phyloP scores from a whole-genome alignment of 169 alveolate species.

The Plasmodium fragile region DNA sequence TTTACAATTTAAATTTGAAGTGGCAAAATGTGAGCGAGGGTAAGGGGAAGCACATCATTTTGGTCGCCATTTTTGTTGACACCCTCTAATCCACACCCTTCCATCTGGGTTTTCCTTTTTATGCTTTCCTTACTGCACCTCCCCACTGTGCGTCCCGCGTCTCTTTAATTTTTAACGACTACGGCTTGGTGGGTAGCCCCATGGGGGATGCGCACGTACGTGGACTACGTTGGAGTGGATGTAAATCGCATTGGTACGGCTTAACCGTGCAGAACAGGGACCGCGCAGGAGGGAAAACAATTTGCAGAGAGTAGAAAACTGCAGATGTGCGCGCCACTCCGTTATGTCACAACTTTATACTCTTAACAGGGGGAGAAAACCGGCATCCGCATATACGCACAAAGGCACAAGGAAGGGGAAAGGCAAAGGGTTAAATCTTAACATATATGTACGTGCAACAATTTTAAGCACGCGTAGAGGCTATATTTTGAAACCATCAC shows the following conservation, averaged over 20 bases:
- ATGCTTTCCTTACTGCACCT: neutral
- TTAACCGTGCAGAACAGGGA: neutral
- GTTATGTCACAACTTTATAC: neutral
- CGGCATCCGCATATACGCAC: neutral
- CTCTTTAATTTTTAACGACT: neutral
- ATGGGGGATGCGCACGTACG: neutral
- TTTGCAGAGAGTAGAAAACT: neutral
- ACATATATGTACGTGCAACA: neutral
- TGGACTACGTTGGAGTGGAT: neutral
- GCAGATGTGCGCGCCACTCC: neutral
- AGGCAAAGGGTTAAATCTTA: neutral
- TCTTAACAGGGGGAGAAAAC: neutral
- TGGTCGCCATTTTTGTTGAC: neutral
- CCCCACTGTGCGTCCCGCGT: neutral
- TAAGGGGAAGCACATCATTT: neutral
- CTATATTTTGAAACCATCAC: neutral
- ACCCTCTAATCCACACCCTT: neutral
- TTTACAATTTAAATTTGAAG: neutral
- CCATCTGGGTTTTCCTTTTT: neutral
- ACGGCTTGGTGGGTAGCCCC: neutral
- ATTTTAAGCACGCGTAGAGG: neutral
- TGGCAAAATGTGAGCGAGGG: neutral
- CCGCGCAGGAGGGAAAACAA: neutral
- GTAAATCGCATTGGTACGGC: neutral
- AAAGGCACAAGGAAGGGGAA: neutral